phyloP scores from a whole-genome alignment of 805 yeast genomes.

The Candida palmyrensis region DNA sequence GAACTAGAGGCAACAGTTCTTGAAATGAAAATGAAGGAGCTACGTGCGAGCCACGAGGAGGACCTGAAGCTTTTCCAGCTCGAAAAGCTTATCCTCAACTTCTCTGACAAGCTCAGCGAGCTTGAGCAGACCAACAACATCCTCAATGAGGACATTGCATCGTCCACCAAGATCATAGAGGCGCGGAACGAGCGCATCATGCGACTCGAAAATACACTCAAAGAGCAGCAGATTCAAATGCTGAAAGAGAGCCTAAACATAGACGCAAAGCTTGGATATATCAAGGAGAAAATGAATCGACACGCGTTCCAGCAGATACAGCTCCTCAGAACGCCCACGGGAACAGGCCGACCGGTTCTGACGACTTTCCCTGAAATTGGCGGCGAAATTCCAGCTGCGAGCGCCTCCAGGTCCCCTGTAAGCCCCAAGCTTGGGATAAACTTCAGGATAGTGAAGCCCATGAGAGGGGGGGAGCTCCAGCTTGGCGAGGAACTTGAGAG shows the following conservation, averaged over 20 bases:
- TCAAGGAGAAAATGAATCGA: constrained; percentile 7
- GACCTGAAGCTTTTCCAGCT: constrained; percentile 48
- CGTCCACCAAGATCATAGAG: constrained; percentile 52
- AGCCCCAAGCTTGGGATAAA: constrained; percentile 46
- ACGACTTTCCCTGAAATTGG: constrained; percentile 1
- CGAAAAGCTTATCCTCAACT: constrained; percentile 53
- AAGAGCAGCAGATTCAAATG: constrained; percentile 46
- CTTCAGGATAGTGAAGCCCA: constrained; percentile 56
- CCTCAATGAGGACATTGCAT: constrained; percentile 50
- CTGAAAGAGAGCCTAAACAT: constrained; percentile 45
- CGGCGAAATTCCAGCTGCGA: background rate
- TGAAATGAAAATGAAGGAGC: constrained; percentile 23
- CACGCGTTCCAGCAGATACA: background rate
- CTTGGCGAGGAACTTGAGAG: no score
- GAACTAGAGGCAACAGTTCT: constrained; percentile 26
- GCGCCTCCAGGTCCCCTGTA: background rate
- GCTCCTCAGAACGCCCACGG: background rate
- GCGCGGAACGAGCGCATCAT: constrained; percentile 53
- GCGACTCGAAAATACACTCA: constrained; percentile 45
- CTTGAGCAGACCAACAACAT: constrained; percentile 57
- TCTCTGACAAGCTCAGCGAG: constrained; percentile 55
- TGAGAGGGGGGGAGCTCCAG: constrained; percentile 55
- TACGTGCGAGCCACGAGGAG: constrained; percentile 32
- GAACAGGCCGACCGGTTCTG: constrained; percentile 1
- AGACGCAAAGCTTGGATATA: constrained; percentile 33